Evolutionary conservation across 306 rosid species (phyloP).

Genomic region (Neltuma alba): DNA sequence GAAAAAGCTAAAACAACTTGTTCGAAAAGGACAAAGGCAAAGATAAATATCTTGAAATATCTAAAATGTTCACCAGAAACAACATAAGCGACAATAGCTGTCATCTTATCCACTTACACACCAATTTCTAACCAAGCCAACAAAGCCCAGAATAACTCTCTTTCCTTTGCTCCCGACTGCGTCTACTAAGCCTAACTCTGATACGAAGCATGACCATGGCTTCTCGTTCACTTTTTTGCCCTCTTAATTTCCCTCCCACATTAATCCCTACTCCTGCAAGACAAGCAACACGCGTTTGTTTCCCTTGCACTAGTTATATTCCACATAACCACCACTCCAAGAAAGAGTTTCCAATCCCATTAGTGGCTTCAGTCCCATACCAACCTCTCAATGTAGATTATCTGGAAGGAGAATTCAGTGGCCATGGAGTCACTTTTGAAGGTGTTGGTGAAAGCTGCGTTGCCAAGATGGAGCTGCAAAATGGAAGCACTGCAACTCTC

Average conservation of each 20-base stretch:
- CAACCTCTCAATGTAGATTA: constrained; percentile 70
- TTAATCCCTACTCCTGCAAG: constrained; percentile 27
- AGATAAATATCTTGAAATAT: constrained; percentile 37
- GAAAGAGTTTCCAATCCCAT: constrained; percentile 48
- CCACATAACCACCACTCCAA: constrained; percentile 26
- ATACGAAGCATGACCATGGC: constrained; percentile 48
- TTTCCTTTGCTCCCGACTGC: background rate
- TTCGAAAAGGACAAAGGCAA: constrained; percentile 23
- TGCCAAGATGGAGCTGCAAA: constrained; percentile 69
- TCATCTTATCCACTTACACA: constrained; percentile 39
- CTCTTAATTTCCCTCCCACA: constrained; percentile 29
- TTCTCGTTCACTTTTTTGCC: constrained; percentile 38
- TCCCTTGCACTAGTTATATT: constrained; percentile 11
- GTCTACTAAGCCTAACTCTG: constrained; percentile 17
- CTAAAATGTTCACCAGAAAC: background rate
- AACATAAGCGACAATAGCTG: background rate
- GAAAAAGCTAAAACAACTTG: background rate
- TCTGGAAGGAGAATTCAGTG: constrained; percentile 71
- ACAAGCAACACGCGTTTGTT: constrained; percentile 23
- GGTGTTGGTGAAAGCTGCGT: constrained; percentile 59
- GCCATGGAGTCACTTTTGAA: constrained; percentile 87
- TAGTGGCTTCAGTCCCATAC: constrained; percentile 69
- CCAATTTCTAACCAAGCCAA: constrained; percentile 35
- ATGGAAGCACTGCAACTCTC: constrained; percentile 67
- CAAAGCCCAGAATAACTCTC: background rate